These are phyloP conservation scores for Prunus yedoensis DNA, from an alignment of 331 rosid genomes.

Conservation along the genomic window DNA sequence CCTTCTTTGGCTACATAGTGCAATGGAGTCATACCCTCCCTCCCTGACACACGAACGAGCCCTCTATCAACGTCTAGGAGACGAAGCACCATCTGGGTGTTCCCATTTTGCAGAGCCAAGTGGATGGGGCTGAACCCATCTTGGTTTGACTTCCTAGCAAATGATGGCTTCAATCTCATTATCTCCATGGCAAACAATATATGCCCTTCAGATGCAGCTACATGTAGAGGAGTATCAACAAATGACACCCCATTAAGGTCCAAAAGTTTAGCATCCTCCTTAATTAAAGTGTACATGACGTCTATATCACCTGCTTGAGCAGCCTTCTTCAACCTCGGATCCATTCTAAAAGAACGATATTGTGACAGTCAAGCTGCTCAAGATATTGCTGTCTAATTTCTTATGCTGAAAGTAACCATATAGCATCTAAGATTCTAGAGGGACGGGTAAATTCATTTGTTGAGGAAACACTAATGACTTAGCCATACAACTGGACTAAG, in stretches of 20 bases:
- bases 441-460: neutral
- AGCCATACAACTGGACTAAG: no score
- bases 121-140: slow-evolving; percentile 38
- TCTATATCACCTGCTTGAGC: slow-evolving; percentile 28
- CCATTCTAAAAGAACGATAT: neutral
- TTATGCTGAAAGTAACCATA: no score
- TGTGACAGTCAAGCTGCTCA: neutral
- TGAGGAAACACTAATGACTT: neutral
- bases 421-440: neutral
- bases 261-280: slow-evolving; percentile 21
- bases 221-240: slow-evolving; percentile 40
- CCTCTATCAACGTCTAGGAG: slow-evolving; percentile 24
- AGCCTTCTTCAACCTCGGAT: slow-evolving; percentile 21
- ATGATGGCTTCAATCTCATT: slow-evolving; percentile 40
- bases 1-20: slow-evolving; percentile 27
- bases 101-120: slow-evolving; percentile 34
- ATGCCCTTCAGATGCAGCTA: slow-evolving; percentile 31
- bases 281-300: slow-evolving; percentile 26
- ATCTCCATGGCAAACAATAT: slow-evolving; percentile 36
- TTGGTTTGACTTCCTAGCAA: slow-evolving; percentile 36
- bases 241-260: slow-evolving; percentile 23
- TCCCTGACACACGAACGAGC: slow-evolving; percentile 39
- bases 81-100: slow-evolving; percentile 11
- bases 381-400: neutral
- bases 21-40: slow-evolving; percentile 41